These are phyloP conservation scores for Penicillium sp. DNA, from an alignment of 2,329 filamentous ascomycete species.

Conservation along the genomic window DNA sequence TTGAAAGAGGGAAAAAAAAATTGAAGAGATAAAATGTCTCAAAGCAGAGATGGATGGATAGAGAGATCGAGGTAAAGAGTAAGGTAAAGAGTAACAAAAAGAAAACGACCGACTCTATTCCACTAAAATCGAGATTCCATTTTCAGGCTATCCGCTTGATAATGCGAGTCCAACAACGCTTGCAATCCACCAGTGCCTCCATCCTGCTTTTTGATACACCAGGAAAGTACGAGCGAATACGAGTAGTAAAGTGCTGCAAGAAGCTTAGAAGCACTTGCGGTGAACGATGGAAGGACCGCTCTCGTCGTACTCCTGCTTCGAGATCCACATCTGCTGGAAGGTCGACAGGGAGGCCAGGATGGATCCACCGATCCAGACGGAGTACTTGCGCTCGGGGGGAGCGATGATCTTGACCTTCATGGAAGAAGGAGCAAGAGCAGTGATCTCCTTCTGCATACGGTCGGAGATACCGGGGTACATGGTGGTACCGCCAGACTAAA, in stretches of 20 bases:
- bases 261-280: conserved; percentile 99
- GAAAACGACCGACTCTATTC: conserved; percentile 41
- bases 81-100: conserved; percentile 19
- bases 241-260: conserved; percentile 31
- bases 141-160: conserved; percentile 43
- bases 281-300: conserved; percentile 98
- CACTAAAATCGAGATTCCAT: conserved; percentile 43
- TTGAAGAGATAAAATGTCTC: conserved; percentile 9
- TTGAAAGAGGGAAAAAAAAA: conserved; percentile 8
- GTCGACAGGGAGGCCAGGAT: conserved; percentile 98
- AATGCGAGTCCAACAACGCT: conserved; percentile 42
- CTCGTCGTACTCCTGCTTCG: conserved; percentile 99
- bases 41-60: conserved; percentile 16
- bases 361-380: conserved; percentile 99
- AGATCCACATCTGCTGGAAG: conserved; percentile 99
- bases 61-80: conserved; percentile 17
- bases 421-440: conserved; percentile 95
- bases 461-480: conserved; percentile 99
- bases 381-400: conserved; percentile 99
- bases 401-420: conserved; percentile 99
- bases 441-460: conserved; percentile 99
- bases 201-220: conserved; percentile 45
- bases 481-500: conserved; percentile 97
- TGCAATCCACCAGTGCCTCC: conserved; percentile 39
- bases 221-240: conserved; percentile 42